These are phyloP conservation scores for Coniochaeta pulveracea DNA, from an alignment of 2,329 filamentous ascomycete genomes.

Conservation along the genomic window DNA sequence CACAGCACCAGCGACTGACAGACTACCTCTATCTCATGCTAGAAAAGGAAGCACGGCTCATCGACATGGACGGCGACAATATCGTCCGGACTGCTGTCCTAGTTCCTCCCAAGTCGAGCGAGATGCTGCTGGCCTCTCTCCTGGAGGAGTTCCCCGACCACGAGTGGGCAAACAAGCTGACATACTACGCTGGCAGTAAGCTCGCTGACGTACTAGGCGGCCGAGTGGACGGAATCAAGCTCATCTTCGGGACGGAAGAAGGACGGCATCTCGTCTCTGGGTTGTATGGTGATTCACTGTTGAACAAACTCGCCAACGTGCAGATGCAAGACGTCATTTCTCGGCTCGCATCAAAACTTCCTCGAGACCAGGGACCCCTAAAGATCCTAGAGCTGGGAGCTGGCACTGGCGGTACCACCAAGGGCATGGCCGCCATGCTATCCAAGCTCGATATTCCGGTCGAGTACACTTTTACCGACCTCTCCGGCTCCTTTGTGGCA, in stretches of 20 bases:
- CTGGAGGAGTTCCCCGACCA: constrained; percentile 2
- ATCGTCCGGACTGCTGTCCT: constrained; percentile 17
- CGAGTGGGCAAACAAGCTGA: constrained; percentile 10
- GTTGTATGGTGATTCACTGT: constrained; percentile 22
- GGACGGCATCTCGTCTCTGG: constrained; percentile 21
- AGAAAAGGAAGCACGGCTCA: constrained; percentile 18
- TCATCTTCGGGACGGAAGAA: constrained; percentile 25
- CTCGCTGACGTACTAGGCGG: constrained; percentile 19
- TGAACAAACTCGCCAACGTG: constrained; percentile 20
- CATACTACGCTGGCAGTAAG: constrained; percentile 15
- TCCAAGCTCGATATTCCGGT: constrained; percentile 15
- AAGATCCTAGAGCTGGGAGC: constrained; percentile 20
- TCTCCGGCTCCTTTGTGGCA: constrained; percentile 20
- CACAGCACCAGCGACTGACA: constrained; percentile 18
- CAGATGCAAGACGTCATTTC: constrained; percentile 22
- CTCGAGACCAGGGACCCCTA: constrained; percentile 8
- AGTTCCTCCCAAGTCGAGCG: constrained; percentile 12
- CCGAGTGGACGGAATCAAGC: constrained; percentile 22
- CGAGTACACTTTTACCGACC: constrained; percentile 28
- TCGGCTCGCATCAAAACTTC: constrained; percentile 7
- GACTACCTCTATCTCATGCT: constrained; percentile 22
- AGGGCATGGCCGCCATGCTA: constrained; percentile 16
- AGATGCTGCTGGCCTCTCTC: constrained; percentile 14
- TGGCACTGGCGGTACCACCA: constrained; percentile 23
- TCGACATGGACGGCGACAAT: constrained; percentile 14